phyloP scores from a whole-genome alignment of 2,329 filamentous ascomycete species.

The Sclerotinia nivalis region DNA sequence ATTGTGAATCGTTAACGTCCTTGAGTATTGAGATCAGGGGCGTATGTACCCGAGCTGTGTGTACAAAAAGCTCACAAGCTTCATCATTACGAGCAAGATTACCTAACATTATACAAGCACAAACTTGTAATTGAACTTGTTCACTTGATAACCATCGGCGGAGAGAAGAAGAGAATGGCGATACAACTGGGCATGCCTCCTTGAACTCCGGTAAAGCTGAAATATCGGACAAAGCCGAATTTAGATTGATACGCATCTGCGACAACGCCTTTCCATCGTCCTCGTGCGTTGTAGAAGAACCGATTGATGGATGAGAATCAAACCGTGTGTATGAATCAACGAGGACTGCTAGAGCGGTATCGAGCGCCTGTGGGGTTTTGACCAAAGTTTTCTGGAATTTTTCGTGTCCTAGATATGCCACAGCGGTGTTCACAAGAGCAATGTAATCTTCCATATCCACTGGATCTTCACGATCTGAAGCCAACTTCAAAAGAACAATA shows the following conservation, averaged over 20 bases:
- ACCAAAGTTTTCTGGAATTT: conserved; percentile 54
- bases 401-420: conserved; percentile 57
- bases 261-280: conserved; percentile 53
- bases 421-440: conserved; percentile 52
- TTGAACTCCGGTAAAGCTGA: conserved; percentile 53
- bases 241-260: conserved; percentile 52
- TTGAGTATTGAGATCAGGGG: conserved; percentile 51
- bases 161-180: conserved; percentile 47
- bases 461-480: conserved; percentile 44
- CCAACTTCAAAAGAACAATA: conserved; percentile 52
- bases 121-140: conserved; percentile 52
- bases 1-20: conserved; percentile 49
- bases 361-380: conserved; percentile 33
- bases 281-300: conserved; percentile 35
- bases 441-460: conserved; percentile 58
- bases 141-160: conserved; percentile 50
- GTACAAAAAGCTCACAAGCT: conserved; percentile 53
- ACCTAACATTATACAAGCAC: conserved; percentile 61
- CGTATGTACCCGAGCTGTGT: conserved; percentile 46
- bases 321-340: conserved; percentile 51
- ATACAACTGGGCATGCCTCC: conserved; percentile 46
- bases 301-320: conserved; percentile 38
- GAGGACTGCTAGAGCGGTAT: conserved; percentile 52
- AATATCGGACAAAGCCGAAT: conserved; percentile 53
- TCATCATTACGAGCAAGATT: conserved; percentile 62